phyloP scores from a whole-genome alignment of 176 grass and related monocot species.

The Eragrostis nindensis region DNA sequence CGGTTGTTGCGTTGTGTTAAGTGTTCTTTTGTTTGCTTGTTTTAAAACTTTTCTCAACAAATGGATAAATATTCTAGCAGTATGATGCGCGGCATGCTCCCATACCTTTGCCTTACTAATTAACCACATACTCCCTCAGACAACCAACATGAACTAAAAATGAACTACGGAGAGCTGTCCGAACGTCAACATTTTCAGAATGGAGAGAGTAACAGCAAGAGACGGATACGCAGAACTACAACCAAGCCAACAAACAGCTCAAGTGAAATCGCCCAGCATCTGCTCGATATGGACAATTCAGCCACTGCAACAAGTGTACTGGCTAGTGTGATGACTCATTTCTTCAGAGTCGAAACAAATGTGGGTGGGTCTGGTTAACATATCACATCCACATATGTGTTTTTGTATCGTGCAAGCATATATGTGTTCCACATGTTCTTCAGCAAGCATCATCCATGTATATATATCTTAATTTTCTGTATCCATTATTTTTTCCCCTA shows the following conservation, averaged over 20 bases:
- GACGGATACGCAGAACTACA: not conserved
- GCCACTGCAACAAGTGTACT: not conserved
- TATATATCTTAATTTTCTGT: too few species aligned
- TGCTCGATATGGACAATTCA: not conserved
- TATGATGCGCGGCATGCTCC: not conserved
- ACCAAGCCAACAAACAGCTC: not conserved
- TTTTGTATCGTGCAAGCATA: not conserved
- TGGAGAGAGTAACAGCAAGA: too few species aligned
- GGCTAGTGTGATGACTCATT: not conserved
- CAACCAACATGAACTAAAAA: too few species aligned
- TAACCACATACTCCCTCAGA: too few species aligned
- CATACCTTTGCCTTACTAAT: not conserved
- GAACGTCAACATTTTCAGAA: too few species aligned
- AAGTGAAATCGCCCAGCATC: not conserved
- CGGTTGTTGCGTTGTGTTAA: not conserved
- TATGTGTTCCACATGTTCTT: not conserved
- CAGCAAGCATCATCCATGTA: constrained; percentile 2
- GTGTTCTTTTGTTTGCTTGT: not conserved
- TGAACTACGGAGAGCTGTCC: too few species aligned
- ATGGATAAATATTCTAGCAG: not conserved
- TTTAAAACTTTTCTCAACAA: not conserved
- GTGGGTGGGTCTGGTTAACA: not conserved
- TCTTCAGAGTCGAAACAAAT: not conserved
- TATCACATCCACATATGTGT: not conserved
- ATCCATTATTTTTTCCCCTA: too few species aligned